phyloP scores from a whole-genome alignment of 345 rosid genomes.

The Zanthoxylum bungeanum region DNA sequence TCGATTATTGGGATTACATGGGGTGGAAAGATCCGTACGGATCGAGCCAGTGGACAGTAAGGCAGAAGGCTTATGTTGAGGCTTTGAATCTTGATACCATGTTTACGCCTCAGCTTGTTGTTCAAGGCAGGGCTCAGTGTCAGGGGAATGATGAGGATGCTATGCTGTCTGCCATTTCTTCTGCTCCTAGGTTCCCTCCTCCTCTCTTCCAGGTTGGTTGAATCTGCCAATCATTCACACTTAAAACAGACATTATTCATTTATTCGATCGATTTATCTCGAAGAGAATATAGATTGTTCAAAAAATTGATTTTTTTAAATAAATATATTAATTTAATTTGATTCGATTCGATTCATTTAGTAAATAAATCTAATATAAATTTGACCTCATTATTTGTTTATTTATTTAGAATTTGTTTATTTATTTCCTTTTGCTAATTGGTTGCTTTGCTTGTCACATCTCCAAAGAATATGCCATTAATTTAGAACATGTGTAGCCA shows the following conservation, averaged over 20 bases:
- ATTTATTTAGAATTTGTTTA: too few relatives aligned
- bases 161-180: constrained; percentile 42
- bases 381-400: too few relatives aligned
- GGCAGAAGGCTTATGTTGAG: constrained; percentile 89
- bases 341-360: too few relatives aligned
- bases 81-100: constrained; percentile 76
- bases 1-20: constrained; percentile 88
- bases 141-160: constrained; percentile 62
- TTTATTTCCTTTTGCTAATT: background rate
- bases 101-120: constrained; percentile 81
- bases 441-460: background rate
- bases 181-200: constrained; percentile 67
- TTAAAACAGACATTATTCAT: too few relatives aligned
- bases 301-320: too few relatives aligned
- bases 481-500: background rate
- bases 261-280: too few relatives aligned
- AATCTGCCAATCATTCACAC: too few relatives aligned
- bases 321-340: too few relatives aligned
- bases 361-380: too few relatives aligned
- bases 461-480: background rate
- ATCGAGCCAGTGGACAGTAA: constrained; percentile 72
- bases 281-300: too few relatives aligned
- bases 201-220: constrained; percentile 58
- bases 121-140: constrained; percentile 70
- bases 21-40: constrained; percentile 99